These are phyloP conservation scores for Monosporascus sp. DNA, from an alignment of 2,329 filamentous ascomycete species.

Conservation along the genomic window DNA sequence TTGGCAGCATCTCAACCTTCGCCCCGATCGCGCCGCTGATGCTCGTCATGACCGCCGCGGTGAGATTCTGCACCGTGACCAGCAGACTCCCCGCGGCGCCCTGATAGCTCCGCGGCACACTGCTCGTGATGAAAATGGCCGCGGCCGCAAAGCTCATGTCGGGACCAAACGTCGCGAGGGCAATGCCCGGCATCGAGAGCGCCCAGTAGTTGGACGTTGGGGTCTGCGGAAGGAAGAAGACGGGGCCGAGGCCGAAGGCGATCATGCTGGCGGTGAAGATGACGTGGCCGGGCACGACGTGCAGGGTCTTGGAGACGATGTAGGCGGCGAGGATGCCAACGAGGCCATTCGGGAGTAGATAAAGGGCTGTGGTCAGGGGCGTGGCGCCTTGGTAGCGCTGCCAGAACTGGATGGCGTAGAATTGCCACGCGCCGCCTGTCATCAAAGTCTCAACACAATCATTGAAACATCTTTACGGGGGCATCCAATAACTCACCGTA, in stretches of 20 bases:
- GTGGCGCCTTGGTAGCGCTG: slow-evolving; percentile 30
- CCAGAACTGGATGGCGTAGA: slow-evolving; percentile 36
- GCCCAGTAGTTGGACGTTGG: slow-evolving; percentile 38
- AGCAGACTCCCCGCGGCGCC: no score
- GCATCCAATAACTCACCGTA: no score
- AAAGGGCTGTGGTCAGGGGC: slow-evolving; percentile 36
- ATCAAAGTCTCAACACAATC: no score
- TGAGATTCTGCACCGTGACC: no score
- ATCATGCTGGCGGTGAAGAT: slow-evolving; percentile 40
- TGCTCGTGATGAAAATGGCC: slow-evolving; percentile 43
- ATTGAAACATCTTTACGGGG: no score
- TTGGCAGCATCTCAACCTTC: no score
- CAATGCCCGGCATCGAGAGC: slow-evolving; percentile 38
- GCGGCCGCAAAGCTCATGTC: slow-evolving; percentile 42
- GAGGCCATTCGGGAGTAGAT: slow-evolving; percentile 39
- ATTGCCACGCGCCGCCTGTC: slow-evolving; percentile 25
- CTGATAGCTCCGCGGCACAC: slow-evolving; percentile 38
- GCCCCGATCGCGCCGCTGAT: no score
- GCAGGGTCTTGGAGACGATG: slow-evolving; percentile 40
- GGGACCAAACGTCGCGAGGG: slow-evolving; percentile 40
- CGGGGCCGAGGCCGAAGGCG: slow-evolving; percentile 17
- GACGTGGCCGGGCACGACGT: slow-evolving; percentile 39
- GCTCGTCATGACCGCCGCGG: no score
- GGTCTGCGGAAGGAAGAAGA: slow-evolving; percentile 28
- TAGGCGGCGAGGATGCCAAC: slow-evolving; percentile 39